These are phyloP conservation scores for Knoxia roxburghii DNA, from an alignment of 257 asterid species.

Conservation along the genomic window DNA sequence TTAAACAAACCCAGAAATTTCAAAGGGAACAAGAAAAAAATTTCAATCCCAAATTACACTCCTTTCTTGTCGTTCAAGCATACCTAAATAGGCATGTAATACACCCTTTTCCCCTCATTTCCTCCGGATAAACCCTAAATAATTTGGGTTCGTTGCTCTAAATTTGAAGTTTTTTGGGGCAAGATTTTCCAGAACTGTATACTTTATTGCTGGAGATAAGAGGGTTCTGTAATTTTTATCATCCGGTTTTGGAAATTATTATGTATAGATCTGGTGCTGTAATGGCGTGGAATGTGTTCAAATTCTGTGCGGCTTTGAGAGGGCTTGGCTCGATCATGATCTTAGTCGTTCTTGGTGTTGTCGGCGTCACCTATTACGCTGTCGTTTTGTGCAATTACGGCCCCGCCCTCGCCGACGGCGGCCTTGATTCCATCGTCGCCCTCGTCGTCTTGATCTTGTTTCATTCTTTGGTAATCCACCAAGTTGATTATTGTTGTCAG, in stretches of 20 bases:
- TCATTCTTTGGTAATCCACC: constrained; percentile 65
- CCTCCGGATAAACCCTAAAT: constrained; percentile 5
- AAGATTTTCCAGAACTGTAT: not conserved
- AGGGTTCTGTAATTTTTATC: not conserved
- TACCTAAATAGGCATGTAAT: not conserved
- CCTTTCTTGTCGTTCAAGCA: not conserved
- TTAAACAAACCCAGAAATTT: constrained; percentile 2
- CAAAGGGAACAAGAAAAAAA: no score
- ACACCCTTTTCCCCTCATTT: not conserved
- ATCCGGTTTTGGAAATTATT: constrained; percentile 14
- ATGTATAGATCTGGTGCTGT: constrained; percentile 98
- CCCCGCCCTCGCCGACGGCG: constrained; percentile 72
- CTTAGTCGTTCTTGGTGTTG: constrained; percentile 81
- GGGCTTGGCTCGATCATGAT: constrained; percentile 99
- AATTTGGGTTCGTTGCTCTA: not conserved
- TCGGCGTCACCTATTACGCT: constrained; percentile 89
- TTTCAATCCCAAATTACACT: not conserved
- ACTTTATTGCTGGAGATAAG: not conserved
- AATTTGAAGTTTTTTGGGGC: not conserved
- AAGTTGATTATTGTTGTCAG: constrained; percentile 7
- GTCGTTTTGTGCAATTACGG: constrained; percentile 81
- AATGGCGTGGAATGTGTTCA: constrained; percentile 99
- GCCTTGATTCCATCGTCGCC: constrained; percentile 60
- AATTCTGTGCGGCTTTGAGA: constrained; percentile 85
- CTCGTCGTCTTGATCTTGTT: constrained; percentile 58